Evolutionary conservation across 768 basidiomycete species (phyloP).

Genomic region (Mrakia frigida): DNA sequence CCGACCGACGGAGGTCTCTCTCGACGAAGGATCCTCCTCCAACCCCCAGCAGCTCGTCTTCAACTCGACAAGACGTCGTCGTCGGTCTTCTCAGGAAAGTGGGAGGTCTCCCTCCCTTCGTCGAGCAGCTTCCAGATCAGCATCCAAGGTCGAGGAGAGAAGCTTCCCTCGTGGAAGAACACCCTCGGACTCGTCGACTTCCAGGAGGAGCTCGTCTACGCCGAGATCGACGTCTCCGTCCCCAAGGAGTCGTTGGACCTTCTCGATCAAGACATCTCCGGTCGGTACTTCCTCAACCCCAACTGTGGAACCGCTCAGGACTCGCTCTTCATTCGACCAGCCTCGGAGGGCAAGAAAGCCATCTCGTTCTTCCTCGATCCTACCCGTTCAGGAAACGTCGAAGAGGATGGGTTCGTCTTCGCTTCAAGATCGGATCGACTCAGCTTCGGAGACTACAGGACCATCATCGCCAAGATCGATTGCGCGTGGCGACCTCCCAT

Average conservation of each 20-base stretch:
- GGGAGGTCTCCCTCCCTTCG: slow-evolving; percentile 74
- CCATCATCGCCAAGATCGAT: slow-evolving; percentile 67
- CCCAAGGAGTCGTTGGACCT: slow-evolving; percentile 46
- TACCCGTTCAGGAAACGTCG: slow-evolving; percentile 65
- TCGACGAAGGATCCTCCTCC: slow-evolving; percentile 66
- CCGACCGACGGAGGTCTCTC: slow-evolving; percentile 67
- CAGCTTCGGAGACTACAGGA: slow-evolving; percentile 74
- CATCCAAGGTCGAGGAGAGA: slow-evolving; percentile 56
- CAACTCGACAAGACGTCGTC: slow-evolving; percentile 38
- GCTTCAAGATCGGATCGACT: slow-evolving; percentile 69
- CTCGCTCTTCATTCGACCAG: slow-evolving; percentile 66
- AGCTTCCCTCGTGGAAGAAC: slow-evolving; percentile 78
- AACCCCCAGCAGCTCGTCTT: slow-evolving; percentile 73
- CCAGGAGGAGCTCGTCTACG: slow-evolving; percentile 64
- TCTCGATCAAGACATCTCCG: slow-evolving; percentile 75
- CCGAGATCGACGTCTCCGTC: slow-evolving; percentile 61
- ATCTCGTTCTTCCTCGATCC: slow-evolving; percentile 75
- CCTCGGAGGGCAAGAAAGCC: slow-evolving; percentile 50
- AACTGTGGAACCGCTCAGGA: slow-evolving; percentile 85
- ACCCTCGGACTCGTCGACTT: slow-evolving; percentile 66
- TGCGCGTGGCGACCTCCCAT: slow-evolving; percentile 67
- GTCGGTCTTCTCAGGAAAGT: slow-evolving; percentile 57
- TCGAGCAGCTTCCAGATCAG: slow-evolving; percentile 55
- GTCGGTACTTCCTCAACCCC: slow-evolving; percentile 69
- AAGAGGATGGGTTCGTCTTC: slow-evolving; percentile 78